A percentile compares a stretch with the other conserved stretches of the same genome.
Evolutionary conservation across 2,329 filamentous ascomycete genomes (phyloP).

Genomic region (Davidsoniella neocaledoniae): DNA sequence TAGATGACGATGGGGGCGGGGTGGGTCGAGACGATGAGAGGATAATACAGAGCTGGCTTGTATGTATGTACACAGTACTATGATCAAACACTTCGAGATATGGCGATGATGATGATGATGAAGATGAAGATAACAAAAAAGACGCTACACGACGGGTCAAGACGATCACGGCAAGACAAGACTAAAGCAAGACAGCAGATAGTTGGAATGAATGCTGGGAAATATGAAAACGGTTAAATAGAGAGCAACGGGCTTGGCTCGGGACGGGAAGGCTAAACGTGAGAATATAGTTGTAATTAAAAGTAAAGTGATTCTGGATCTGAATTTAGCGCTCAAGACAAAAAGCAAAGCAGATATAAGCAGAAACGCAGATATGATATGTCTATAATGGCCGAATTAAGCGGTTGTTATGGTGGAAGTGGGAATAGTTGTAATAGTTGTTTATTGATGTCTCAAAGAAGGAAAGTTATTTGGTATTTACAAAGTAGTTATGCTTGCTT

Average conservation of each 20-base stretch:
- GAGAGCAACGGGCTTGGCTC: neutral
- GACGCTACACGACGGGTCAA: neutral
- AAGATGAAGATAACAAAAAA: neutral
- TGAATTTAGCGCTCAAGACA: neutral
- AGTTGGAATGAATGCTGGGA: neutral
- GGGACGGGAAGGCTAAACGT: too few relatives aligned
- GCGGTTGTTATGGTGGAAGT: neutral
- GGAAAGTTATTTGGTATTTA: too few relatives aligned
- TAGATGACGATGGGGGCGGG: too few relatives aligned
- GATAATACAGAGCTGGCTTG: too few relatives aligned
- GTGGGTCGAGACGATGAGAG: too few relatives aligned
- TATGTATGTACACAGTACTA: too few relatives aligned
- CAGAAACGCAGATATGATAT: neutral
- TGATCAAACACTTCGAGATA: neutral
- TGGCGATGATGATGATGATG: neutral
- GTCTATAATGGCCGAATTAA: neutral
- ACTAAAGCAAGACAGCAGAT: neutral
- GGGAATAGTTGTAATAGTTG: too few relatives aligned
- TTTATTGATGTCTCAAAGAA: neutral
- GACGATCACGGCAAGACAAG: neutral
- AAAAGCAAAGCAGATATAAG: neutral
- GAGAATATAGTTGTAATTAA: too few relatives aligned
- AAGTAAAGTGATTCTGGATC: neutral
- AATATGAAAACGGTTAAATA: neutral
- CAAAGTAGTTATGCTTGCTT: too few relatives aligned